These are phyloP conservation scores for Xylariales sp. DNA, from an alignment of 2,329 filamentous ascomycete genomes.

Conservation along the genomic window DNA sequence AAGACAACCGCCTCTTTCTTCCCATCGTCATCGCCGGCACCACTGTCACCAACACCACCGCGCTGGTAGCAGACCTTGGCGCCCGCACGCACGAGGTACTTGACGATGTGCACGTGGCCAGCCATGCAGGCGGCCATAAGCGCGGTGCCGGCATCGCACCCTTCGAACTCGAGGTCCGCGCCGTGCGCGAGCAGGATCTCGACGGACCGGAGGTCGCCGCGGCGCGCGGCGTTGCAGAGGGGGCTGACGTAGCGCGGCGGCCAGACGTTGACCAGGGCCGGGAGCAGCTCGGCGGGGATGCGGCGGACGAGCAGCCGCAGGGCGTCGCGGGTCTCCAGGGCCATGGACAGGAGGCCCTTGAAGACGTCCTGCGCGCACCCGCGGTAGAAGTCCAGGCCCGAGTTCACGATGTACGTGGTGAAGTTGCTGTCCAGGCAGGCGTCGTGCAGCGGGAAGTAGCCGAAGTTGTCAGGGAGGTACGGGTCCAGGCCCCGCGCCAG, in stretches of 20 bases:
- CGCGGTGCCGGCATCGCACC: constrained; percentile 1
- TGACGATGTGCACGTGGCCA: not conserved
- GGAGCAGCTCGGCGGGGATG: not conserved
- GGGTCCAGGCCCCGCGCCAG: not conserved
- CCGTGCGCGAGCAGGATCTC: not conserved
- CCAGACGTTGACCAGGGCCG: not conserved
- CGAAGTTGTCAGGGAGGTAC: not conserved
- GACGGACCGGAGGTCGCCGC: not conserved
- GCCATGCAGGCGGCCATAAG: not conserved
- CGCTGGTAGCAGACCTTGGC: not conserved
- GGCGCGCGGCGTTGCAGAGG: not conserved
- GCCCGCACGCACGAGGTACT: not conserved
- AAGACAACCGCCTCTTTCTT: no score
- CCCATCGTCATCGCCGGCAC: no score
- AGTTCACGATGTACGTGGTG: not conserved
- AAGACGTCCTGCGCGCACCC: not conserved
- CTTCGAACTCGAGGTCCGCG: constrained; percentile 1
- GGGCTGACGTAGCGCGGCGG: constrained; percentile 1
- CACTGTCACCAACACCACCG: no score
- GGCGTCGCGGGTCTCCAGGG: not conserved
- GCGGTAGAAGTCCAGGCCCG: constrained; percentile 1
- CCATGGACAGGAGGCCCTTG: not conserved
- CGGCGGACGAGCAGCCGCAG: not conserved
- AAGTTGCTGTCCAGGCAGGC: not conserved
- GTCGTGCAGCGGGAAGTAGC: not conserved